These are phyloP conservation scores for Solanum arcanum DNA, from an alignment of 257 asterid genomes.

Conservation along the genomic window DNA sequence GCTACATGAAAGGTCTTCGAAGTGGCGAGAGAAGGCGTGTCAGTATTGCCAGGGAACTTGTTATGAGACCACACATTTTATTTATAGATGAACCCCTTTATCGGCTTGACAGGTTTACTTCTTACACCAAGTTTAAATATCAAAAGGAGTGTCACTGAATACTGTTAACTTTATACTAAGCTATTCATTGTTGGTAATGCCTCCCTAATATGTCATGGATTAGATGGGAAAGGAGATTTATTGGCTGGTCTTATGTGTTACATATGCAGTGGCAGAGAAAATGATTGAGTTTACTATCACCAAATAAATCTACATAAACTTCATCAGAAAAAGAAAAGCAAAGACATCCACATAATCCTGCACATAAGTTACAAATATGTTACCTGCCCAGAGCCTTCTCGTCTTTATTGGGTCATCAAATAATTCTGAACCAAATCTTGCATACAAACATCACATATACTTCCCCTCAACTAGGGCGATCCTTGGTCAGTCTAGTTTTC, in stretches of 20 bases:
- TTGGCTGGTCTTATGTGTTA: neutral
- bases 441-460: neutral
- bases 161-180: neutral
- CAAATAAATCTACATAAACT: neutral
- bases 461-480: neutral
- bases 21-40: constrained; percentile 93
- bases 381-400: neutral
- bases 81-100: constrained; percentile 97
- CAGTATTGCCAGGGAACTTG: constrained; percentile 95
- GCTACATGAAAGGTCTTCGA: constrained; percentile 86
- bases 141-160: neutral
- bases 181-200: neutral
- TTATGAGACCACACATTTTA: constrained; percentile 82
- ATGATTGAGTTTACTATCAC: neutral
- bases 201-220: neutral
- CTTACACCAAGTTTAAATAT: neutral
- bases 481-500: neutral
- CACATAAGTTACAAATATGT: neutral
- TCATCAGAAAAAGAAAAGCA: neutral
- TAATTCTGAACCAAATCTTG: neutral
- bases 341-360: neutral
- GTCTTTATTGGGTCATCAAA: neutral
- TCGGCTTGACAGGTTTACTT: constrained; percentile 85
- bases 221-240: neutral
- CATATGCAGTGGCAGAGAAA: neutral